Base-by-base conservation (phyloP, 2,329 filamentous ascomycete species). In the Beauveria medogensis region DNA sequence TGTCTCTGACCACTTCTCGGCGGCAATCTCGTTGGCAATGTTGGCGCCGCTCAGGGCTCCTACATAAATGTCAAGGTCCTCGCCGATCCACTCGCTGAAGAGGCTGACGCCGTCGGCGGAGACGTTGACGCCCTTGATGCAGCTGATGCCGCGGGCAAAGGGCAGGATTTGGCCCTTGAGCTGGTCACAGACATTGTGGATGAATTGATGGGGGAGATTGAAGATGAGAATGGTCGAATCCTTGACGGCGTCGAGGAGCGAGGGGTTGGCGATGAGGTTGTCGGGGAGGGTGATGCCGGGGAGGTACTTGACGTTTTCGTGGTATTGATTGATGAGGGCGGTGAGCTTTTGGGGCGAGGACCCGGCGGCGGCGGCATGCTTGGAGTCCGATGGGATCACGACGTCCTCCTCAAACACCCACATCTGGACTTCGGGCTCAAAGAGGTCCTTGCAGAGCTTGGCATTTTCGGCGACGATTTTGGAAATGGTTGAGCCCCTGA, bases 221-320 rank as follows among this genome's bases (percentile, higher is more conserved):
- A 99, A 99, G 72, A 99, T 82, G 65, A 99, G 85, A 64, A 99
- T 90, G 28, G 91, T 90, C 28, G 92, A 89, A 74, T 89, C 86
- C 70, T 87, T 86, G 71, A 94, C 93, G 20, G 94, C 84, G 63
- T 92, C 90, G 64, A 84, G 78, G 60, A 95, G 79, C 30, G 90
- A 90, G 20, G 92, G 88, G 73, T 94, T 94, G 67, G 92, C 92
- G 67, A 92, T 75, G 61, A 96, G 78, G 73, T 99, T 99, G 63
- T 80, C 69, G 4, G 94, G 94, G 2, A 99, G 84, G 37, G 82
- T 78, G 71, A 99, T 90, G 68, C 86, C 86, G n/a, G 93, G 91
- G 10, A 99, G 88, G 78, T 99, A 99, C 77, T 97, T 99, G 78
- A 96, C 82, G 75, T 99, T 99, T 79, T 99, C 94, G 78, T 97